These are phyloP conservation scores for Corynespora cassiicola DNA, from an alignment of 2,329 filamentous ascomycete genomes.

Conservation along the genomic window DNA sequence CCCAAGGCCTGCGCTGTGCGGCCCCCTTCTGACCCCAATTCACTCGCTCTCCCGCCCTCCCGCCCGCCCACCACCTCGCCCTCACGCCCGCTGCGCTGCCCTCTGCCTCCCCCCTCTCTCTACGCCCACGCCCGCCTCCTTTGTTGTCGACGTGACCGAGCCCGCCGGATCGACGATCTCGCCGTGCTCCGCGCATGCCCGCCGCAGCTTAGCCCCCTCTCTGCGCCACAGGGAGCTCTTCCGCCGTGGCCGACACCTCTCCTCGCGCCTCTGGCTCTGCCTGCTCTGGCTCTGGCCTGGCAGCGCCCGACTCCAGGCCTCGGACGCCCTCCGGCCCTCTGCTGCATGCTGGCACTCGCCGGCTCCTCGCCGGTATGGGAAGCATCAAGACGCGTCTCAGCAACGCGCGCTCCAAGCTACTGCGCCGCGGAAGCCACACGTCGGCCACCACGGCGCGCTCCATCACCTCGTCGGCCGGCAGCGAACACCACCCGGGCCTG, in stretches of 20 bases:
- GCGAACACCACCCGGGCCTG: slow-evolving; percentile 21
- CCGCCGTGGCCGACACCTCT: neutral
- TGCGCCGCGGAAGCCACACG: slow-evolving; percentile 34
- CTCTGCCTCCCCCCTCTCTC: slow-evolving; percentile 1
- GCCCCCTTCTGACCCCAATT: slow-evolving; percentile 13
- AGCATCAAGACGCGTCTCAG: slow-evolving; percentile 42
- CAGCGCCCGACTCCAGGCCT: neutral
- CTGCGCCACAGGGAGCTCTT: slow-evolving; percentile 19
- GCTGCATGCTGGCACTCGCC: slow-evolving; percentile 25
- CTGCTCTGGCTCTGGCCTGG: neutral
- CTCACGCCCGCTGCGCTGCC: slow-evolving; percentile 7
- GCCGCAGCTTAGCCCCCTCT: neutral
- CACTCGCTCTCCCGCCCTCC: slow-evolving; percentile 10
- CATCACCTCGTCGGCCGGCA: slow-evolving; percentile 31
- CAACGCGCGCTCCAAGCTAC: slow-evolving; percentile 35
- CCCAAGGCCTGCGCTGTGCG: slow-evolving; percentile 8
- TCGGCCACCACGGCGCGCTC: slow-evolving; percentile 29
- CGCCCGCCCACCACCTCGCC: no score
- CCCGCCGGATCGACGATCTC: neutral
- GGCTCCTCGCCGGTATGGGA: slow-evolving; percentile 37
- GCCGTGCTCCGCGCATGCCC: neutral
- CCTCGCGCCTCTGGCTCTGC: neutral
- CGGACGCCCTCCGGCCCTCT: slow-evolving; percentile 4
- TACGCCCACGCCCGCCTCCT: slow-evolving; percentile 6
- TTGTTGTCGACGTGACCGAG: neutral